These are phyloP conservation scores for Kwoniella shandongensis DNA, from an alignment of 768 basidiomycete genomes.

Conservation along the genomic window DNA sequence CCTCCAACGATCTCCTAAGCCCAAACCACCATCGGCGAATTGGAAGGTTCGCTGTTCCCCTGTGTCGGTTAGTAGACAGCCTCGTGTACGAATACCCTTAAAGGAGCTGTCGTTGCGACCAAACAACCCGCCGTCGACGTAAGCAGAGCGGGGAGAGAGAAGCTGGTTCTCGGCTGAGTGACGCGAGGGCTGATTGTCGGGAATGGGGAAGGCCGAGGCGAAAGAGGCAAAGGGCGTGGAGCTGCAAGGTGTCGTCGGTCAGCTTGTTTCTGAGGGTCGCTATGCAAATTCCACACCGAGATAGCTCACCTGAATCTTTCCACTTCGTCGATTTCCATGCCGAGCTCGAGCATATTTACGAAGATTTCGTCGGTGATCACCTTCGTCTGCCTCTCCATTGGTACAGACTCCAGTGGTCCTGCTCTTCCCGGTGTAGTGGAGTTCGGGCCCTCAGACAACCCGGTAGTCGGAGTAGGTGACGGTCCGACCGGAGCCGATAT, in stretches of 20 bases:
- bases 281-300: background rate
- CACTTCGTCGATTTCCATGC: slow-evolving; percentile 51
- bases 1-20: slow-evolving; percentile 43
- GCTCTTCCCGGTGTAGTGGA: background rate
- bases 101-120: slow-evolving; percentile 15
- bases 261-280: background rate
- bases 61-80: slow-evolving; percentile 44
- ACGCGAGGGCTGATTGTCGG: slow-evolving; percentile 40
- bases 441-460: too few species aligned
- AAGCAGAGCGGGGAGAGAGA: slow-evolving; percentile 31
- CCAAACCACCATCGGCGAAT: slow-evolving; percentile 47
- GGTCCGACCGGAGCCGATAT: too few species aligned
- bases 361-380: slow-evolving; percentile 15
- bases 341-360: slow-evolving; percentile 44
- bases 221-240: slow-evolving; percentile 33
- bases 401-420: slow-evolving; percentile 7
- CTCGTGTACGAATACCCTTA: slow-evolving; percentile 16
- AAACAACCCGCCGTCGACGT: slow-evolving; percentile 27
- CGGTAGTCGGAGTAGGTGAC: background rate
- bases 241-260: slow-evolving; percentile 14
- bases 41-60: slow-evolving; percentile 46
- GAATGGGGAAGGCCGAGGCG: slow-evolving; percentile 40
- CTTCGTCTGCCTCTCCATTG: slow-evolving; percentile 14
- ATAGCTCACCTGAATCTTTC: slow-evolving; percentile 43
- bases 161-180: slow-evolving; percentile 25